Evolutionary conservation across 2,329 filamentous ascomycete genomes (phyloP).

Genomic region (Elsinoe necatrix): DNA sequence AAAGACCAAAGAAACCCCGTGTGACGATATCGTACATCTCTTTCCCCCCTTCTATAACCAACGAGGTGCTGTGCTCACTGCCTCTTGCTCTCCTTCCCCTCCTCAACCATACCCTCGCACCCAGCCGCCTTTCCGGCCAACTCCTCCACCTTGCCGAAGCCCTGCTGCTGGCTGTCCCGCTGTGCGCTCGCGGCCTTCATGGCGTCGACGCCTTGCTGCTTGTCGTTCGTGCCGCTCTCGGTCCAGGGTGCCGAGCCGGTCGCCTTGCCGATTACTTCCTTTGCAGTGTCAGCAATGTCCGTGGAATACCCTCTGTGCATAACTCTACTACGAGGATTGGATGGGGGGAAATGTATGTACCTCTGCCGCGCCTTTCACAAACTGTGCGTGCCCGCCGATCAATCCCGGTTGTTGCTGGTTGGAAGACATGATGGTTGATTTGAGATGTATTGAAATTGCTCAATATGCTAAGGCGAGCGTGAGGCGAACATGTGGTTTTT

Average conservation of each 20-base stretch:
- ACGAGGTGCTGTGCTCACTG: conserved; percentile 9
- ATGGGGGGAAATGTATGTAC: conserved; percentile 33
- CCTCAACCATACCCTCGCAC: conserved; percentile 61
- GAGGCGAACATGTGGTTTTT: neutral
- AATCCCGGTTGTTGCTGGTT: conserved; percentile 32
- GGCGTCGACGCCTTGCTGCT: conserved; percentile 50
- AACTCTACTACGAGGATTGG: neutral
- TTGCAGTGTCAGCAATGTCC: neutral
- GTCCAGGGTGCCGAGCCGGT: conserved; percentile 58
- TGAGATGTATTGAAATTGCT: too few relatives aligned
- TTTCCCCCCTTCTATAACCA: neutral
- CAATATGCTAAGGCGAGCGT: too few relatives aligned
- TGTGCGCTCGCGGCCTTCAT: conserved; percentile 55
- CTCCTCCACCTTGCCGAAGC: conserved; percentile 58
- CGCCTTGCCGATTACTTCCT: conserved; percentile 53
- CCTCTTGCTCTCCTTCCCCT: conserved; percentile 46
- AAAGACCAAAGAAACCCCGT: neutral
- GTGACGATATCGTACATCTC: neutral
- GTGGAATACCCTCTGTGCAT: neutral
- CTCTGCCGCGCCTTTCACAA: conserved; percentile 59
- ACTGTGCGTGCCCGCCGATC: conserved; percentile 56
- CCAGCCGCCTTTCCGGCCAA: conserved; percentile 54
- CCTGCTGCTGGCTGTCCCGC: conserved; percentile 45
- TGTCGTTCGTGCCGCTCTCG: conserved; percentile 54
- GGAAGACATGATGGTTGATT: conserved; percentile 19